A percentile compares a stretch with the other conserved stretches of the same genome.
Conservation (phyloP, 176 grass and related monocot genomes). For the Saccharum spontaneum region DNA sequence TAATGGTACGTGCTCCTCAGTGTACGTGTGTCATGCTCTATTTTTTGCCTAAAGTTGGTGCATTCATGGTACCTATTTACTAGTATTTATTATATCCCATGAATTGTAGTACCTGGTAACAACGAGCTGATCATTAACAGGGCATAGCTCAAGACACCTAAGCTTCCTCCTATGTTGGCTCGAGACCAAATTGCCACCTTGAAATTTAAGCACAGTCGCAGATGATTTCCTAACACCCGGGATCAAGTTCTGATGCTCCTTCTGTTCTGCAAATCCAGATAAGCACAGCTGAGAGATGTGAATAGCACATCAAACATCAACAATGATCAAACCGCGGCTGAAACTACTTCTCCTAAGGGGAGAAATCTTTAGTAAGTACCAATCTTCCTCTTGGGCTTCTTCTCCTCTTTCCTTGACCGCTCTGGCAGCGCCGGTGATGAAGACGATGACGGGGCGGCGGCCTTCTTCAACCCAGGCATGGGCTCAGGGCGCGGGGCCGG, state of each 20-base stretch:
- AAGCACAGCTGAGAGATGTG: neutral
- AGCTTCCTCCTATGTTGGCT: slow-evolving; percentile 92
- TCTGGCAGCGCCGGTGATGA: neutral
- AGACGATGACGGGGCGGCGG: slow-evolving; percentile 23
- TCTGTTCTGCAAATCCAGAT: slow-evolving; percentile 50
- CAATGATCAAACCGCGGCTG: neutral
- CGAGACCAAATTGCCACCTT: slow-evolving; percentile 41
- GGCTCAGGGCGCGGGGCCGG: slow-evolving; percentile 18
- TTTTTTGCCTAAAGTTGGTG: neutral
- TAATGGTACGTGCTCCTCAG: neutral
- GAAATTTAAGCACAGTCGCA: slow-evolving; percentile 57
- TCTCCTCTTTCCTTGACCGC: slow-evolving; percentile 47
- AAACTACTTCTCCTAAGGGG: neutral
- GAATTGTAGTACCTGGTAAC: slow-evolving; percentile 75
- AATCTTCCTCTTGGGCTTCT: slow-evolving; percentile 58
- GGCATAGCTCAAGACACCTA: slow-evolving; percentile 88
- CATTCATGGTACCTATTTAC: neutral
- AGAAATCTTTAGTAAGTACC: slow-evolving; percentile 28
- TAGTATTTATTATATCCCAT: neutral
- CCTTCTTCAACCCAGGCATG: slow-evolving; percentile 37
- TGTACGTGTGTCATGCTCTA: neutral
- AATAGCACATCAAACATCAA: neutral
- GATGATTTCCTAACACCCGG: slow-evolving; percentile 52
- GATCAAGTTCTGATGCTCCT: slow-evolving; percentile 76
- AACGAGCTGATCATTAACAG: slow-evolving; percentile 77